Conservation (phyloP, 106 monocot genomes). For the Phalaenopsis equestris region DNA sequence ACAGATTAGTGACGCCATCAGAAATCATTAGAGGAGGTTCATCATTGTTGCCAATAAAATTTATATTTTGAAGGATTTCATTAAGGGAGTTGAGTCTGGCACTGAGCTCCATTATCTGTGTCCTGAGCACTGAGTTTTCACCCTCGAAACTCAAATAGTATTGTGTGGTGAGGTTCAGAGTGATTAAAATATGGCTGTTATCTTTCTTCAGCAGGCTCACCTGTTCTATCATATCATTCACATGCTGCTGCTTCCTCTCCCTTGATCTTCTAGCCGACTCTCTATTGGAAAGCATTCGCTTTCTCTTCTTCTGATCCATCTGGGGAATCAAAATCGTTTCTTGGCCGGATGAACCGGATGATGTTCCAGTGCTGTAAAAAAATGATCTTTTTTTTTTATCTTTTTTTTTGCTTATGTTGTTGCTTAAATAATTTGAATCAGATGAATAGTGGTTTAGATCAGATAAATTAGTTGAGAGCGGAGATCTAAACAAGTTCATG, state of each 20-base stretch:
- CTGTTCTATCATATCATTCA: constrained; percentile 38
- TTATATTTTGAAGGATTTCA: constrained; percentile 14
- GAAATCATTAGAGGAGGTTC: background rate
- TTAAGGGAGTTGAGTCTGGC: constrained; percentile 31
- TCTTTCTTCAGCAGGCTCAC: constrained; percentile 23
- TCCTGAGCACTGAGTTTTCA: constrained; percentile 40
- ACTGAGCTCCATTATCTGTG: constrained; percentile 34
- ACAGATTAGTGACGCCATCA: background rate
- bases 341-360: constrained; percentile 8
- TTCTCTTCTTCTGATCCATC: constrained; percentile 39
- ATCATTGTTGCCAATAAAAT: background rate
- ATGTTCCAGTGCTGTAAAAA: constrained; percentile 22
- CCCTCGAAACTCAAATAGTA: constrained; percentile 24
- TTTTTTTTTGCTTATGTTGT: background rate
- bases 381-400: background rate
- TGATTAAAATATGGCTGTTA: constrained; percentile 21
- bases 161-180: constrained; percentile 13
- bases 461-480: constrained; percentile 14
- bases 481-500: constrained; percentile 16
- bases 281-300: constrained; percentile 24
- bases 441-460: constrained; percentile 18
- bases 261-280: constrained; percentile 53
- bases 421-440: background rate
- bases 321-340: background rate
- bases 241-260: constrained; percentile 48